These are phyloP conservation scores for Vigna mungo DNA, from an alignment of 306 rosid genomes.

Conservation along the genomic window DNA sequence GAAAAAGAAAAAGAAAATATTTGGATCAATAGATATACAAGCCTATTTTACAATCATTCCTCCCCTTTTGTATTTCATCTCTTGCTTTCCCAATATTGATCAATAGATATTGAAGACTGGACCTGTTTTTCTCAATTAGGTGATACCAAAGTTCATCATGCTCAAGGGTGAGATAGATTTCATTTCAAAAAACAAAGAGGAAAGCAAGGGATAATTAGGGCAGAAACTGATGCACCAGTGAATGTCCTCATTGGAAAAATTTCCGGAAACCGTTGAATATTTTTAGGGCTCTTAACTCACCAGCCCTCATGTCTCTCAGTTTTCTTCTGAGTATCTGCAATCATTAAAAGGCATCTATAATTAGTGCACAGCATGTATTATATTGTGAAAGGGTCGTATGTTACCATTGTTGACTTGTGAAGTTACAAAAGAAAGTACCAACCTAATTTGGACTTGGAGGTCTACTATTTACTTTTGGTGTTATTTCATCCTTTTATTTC, in stretches of 20 bases:
- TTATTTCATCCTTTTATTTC: not conserved
- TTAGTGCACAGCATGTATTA: not conserved
- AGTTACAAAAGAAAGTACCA: not conserved
- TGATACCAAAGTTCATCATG: slow-evolving; percentile 31
- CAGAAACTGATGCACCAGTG: slow-evolving; percentile 24
- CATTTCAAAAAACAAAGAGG: not conserved
- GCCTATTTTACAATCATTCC: slow-evolving; percentile 1
- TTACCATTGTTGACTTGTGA: not conserved
- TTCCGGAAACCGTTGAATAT: slow-evolving; percentile 78
- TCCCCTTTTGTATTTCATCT: not conserved
- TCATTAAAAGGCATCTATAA: slow-evolving; percentile 19
- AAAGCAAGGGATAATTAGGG: not conserved
- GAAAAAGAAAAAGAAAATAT: not conserved
- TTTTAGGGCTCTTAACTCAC: slow-evolving; percentile 80
- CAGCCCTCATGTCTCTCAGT: slow-evolving; percentile 80
- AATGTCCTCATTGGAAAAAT: slow-evolving; percentile 62
- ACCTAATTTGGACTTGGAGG: not conserved
- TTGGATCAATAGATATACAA: not conserved
- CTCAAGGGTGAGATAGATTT: slow-evolving; percentile 2
- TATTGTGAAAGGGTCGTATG: not conserved
- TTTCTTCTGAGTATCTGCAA: slow-evolving; percentile 83
- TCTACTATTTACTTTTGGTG: not conserved
- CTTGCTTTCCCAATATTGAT: not conserved
- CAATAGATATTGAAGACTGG: not conserved
- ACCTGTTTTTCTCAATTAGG: slow-evolving; percentile 5